Evolutionary conservation across 225 moss, liverwort and hornwort genomes (phyloP).

Genomic region (Ulota crispa): DNA sequence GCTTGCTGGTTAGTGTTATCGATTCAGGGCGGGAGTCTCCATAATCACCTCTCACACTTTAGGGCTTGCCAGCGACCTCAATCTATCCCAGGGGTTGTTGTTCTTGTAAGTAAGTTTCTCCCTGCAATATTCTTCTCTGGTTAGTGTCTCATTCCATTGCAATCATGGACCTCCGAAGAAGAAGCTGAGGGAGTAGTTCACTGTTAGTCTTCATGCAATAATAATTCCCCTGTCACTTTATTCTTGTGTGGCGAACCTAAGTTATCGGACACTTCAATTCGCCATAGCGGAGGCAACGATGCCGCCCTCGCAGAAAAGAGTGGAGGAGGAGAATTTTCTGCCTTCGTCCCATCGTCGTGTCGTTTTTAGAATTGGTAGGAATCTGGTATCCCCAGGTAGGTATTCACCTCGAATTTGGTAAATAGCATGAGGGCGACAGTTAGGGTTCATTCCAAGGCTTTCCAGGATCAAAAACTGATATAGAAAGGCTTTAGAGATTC

Average conservation of each 20-base stretch:
- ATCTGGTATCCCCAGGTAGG: not conserved
- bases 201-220: not conserved
- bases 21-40: too few relatives aligned
- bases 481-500: not conserved
- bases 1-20: not conserved
- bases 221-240: not conserved
- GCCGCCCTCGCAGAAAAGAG: not conserved
- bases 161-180: not conserved
- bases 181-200: not conserved
- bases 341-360: not conserved
- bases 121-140: not conserved
- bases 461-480: not conserved
- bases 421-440: conserved; percentile 17
- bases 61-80: not conserved
- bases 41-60: not conserved
- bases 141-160: not conserved
- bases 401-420: not conserved
- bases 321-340: not conserved
- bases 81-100: not conserved
- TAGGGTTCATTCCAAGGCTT: conserved; percentile 25
- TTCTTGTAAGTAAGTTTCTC: not conserved
- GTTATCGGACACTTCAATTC: not conserved
- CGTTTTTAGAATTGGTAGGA: not conserved
- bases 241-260: not conserved
- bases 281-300: not conserved